A percentile compares a stretch with the other conserved stretches of the same genome.
phyloP scores from a whole-genome alignment of 2,329 filamentous ascomycete species.

The Didymella segeticola region DNA sequence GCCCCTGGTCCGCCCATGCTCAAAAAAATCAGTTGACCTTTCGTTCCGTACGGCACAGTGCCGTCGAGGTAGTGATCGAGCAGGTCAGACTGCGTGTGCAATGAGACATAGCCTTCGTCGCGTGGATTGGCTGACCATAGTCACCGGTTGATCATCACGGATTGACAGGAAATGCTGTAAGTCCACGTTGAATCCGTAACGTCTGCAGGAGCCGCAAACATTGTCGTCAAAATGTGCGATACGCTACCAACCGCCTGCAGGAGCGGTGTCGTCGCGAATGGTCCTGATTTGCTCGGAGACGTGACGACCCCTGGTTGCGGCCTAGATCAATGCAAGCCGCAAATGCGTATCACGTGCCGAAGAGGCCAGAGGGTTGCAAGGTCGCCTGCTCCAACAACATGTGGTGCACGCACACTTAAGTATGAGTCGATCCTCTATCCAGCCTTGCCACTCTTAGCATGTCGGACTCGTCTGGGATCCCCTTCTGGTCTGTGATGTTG shows the following conservation, averaged over 20 bases:
- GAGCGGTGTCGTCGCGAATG: slow-evolving; percentile 25
- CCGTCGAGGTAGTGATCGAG: background rate
- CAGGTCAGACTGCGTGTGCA: background rate
- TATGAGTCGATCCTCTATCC: background rate
- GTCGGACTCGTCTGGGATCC: background rate
- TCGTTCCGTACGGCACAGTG: slow-evolving; percentile 5
- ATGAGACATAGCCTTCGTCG: background rate
- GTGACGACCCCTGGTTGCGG: slow-evolving; percentile 24
- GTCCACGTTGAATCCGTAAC: slow-evolving; percentile 16
- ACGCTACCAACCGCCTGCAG: slow-evolving; percentile 28
- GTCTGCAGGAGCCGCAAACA: slow-evolving; percentile 6
- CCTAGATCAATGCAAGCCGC: slow-evolving; percentile 26
- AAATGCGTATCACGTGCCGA: slow-evolving; percentile 27
- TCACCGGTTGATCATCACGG: background rate
- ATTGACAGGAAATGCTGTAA: background rate
- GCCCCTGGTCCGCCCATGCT: background rate
- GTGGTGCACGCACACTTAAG: background rate
- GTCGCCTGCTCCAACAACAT: background rate
- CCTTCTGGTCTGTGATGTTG: background rate
- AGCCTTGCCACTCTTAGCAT: background rate
- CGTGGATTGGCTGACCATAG: background rate
- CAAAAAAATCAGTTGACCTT: background rate
- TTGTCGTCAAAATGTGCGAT: slow-evolving; percentile 25
- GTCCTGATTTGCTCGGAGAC: slow-evolving; percentile 35
- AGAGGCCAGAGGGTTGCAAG: slow-evolving; percentile 8